Conservation (phyloP, 257 asterid genomes). For the Nicotiana obtusifolia region DNA sequence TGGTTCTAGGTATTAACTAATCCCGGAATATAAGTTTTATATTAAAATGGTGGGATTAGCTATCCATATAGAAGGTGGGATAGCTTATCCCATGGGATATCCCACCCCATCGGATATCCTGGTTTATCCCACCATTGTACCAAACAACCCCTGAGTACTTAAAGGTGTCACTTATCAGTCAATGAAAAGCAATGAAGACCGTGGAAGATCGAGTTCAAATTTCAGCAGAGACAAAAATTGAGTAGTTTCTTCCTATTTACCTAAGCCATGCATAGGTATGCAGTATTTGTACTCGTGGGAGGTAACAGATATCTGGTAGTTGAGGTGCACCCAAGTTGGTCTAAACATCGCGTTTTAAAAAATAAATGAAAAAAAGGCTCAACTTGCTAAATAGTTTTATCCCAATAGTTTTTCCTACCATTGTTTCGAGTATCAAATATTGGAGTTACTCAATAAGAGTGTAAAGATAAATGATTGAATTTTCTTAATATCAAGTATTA, state of each 20-base stretch:
- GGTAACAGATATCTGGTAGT: background rate
- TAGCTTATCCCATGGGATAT: too few relatives aligned
- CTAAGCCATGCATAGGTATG: background rate
- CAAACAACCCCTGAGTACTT: background rate
- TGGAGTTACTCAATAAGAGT: background rate
- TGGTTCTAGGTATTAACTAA: too few relatives aligned
- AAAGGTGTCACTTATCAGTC: background rate
- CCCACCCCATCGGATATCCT: too few relatives aligned
- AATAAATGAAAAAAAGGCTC: background rate
- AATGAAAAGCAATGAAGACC: background rate
- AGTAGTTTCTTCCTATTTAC: background rate
- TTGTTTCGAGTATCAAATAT: background rate
- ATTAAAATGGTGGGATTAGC: too few relatives aligned
- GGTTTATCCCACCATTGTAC: too few relatives aligned
- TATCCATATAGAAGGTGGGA: too few relatives aligned
- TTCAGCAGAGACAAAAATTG: background rate
- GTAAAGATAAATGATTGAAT: background rate
- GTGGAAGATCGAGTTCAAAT: background rate
- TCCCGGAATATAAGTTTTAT: too few relatives aligned
- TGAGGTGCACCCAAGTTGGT: background rate
- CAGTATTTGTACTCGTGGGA: background rate
- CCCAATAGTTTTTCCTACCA: background rate
- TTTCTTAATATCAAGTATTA: background rate
- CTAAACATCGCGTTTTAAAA: background rate
- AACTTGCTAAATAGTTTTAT: background rate